These are phyloP conservation scores for Zizania latifolia DNA, from an alignment of 176 grass and related monocot species.

Conservation along the genomic window DNA sequence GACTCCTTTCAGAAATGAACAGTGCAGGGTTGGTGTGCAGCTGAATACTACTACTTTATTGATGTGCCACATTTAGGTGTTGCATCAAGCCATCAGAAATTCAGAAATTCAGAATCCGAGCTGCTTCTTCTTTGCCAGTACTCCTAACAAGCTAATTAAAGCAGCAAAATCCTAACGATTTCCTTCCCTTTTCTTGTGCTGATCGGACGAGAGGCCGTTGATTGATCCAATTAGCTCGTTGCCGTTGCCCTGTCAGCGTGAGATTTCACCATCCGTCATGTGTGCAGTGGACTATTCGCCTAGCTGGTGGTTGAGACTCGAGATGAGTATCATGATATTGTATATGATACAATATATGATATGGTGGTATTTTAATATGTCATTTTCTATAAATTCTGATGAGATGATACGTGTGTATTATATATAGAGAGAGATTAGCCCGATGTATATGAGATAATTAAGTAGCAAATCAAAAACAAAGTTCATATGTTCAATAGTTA, in stretches of 20 bases:
- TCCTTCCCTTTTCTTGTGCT: neutral
- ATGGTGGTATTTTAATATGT: no score
- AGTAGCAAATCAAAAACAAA: no score
- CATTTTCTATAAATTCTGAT: no score
- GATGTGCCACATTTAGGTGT: conserved; percentile 2
- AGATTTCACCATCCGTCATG: neutral
- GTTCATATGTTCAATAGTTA: no score
- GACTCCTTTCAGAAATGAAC: conserved; percentile 28
- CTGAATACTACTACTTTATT: conserved; percentile 38
- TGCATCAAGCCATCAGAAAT: neutral
- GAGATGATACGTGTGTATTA: no score
- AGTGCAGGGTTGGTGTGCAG: conserved; percentile 19
- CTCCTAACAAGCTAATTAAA: neutral
- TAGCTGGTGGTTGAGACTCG: conserved; percentile 26
- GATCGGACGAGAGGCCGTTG: neutral
- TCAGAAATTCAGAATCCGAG: no score
- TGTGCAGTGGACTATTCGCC: conserved; percentile 7
- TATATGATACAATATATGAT: no score
- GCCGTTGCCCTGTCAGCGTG: neutral
- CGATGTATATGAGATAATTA: no score
- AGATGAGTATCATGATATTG: neutral
- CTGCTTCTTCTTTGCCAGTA: neutral
- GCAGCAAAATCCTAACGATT: neutral
- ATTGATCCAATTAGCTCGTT: neutral
- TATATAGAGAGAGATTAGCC: no score